phyloP scores from a whole-genome alignment of 345 rosid species.

The Eucalyptus fibrosa region DNA sequence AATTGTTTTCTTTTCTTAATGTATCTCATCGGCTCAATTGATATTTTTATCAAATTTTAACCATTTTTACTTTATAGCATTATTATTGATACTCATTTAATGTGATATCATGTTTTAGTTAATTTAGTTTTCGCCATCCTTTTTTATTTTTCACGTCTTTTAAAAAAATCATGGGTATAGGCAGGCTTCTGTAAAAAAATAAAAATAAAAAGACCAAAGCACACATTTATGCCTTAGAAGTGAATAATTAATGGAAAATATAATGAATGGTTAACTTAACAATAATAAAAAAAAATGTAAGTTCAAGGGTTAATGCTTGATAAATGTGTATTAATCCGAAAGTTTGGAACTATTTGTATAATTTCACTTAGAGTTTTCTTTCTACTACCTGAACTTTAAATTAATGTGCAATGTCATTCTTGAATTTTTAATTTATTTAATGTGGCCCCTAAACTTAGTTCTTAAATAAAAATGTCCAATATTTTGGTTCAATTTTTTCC shows the following conservation, averaged over 20 bases:
- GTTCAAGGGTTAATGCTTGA: not conserved
- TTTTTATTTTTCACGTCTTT: not conserved
- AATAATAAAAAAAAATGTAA: not conserved
- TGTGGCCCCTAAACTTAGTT: rapidly evolving
- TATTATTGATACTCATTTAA: not conserved
- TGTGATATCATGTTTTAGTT: not conserved
- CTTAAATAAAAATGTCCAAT: too few relatives aligned
- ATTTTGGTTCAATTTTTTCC: too few relatives aligned
- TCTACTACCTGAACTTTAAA: rapidly evolving
- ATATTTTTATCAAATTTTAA: not conserved
- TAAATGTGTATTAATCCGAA: not conserved
- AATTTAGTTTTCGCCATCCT: rapidly evolving
- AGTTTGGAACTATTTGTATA: not conserved
- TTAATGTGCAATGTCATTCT: rapidly evolving
- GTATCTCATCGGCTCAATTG: rapidly evolving
- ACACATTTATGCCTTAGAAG: not conserved
- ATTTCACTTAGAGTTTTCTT: not conserved
- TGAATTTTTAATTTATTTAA: too few relatives aligned
- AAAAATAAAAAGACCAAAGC: not conserved
- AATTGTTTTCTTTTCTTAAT: not conserved
- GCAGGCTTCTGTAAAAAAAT: not conserved
- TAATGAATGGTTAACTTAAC: not conserved
- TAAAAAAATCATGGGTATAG: not conserved
- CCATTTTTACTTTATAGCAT: not conserved
- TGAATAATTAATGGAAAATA: not conserved